A percentile compares a stretch with the other conserved stretches of the same genome.
These are phyloP conservation scores for Phytopythium boreale DNA, from an alignment of 352 stramenopile species.

Conservation along the genomic window DNA sequence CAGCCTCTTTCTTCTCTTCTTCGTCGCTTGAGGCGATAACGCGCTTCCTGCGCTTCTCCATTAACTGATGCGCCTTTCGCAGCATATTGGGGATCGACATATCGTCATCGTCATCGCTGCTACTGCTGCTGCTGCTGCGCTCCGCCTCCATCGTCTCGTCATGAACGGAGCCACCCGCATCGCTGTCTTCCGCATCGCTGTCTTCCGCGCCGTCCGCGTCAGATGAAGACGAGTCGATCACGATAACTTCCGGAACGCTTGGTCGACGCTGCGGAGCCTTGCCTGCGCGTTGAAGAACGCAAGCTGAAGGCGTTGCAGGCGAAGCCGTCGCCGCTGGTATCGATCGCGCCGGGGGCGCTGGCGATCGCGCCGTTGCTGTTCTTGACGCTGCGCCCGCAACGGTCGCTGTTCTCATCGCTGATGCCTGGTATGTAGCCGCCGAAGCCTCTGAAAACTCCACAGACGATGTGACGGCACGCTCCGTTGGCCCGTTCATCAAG, in stretches of 20 bases:
- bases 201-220: neutral
- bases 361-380: neutral
- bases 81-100: constrained; percentile 6
- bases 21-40: neutral
- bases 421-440: neutral
- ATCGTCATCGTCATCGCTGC: constrained; percentile 7
- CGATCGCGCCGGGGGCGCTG: neutral
- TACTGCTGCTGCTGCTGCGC: constrained; percentile 11
- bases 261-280: constrained; percentile 10
- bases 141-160: neutral
- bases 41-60: neutral
- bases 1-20: neutral
- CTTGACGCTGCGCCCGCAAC: neutral
- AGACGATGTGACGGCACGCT: constrained; percentile 16
- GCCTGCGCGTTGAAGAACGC: neutral
- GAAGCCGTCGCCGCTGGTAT: neutral
- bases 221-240: constrained; percentile 16
- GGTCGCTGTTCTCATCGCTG: neutral
- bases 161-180: neutral
- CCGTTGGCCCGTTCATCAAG: constrained; percentile 20
- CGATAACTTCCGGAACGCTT: constrained; percentile 17
- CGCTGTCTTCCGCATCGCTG: neutral
- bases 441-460: constrained; percentile 8
- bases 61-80: neutral
- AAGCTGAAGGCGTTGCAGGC: neutral